Evolutionary conservation across 352 stramenopile genomes (phyloP).

Genomic region (Globisporangium emineosum): DNA sequence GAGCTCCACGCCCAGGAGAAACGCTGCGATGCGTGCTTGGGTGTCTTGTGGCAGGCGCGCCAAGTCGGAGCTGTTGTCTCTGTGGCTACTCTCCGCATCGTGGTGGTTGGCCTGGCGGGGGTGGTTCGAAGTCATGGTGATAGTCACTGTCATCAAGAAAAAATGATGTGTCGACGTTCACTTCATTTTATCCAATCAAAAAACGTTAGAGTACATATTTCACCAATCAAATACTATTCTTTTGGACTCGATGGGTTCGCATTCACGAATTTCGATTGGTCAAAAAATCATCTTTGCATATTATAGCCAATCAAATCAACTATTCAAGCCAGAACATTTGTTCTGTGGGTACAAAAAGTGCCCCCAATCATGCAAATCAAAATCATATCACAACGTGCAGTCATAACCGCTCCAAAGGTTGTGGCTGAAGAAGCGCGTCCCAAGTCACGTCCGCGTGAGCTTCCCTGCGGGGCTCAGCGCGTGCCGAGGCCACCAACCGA

Average conservation of each 20-base stretch:
- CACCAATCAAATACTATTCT: too few species aligned
- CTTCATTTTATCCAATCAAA: too few species aligned
- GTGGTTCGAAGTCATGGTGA: not conserved
- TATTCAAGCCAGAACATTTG: not conserved
- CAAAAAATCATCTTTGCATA: not conserved
- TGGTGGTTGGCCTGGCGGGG: not conserved
- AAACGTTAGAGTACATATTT: too few species aligned
- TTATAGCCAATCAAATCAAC: not conserved
- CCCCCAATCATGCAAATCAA: conserved; percentile 6
- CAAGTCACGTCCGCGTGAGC: not conserved
- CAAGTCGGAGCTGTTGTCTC: not conserved
- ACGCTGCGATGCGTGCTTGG: conserved; percentile 3
- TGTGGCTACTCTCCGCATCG: not conserved
- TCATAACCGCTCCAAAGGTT: not conserved
- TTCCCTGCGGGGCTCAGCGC: not conserved
- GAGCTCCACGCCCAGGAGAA: conserved; percentile 13
- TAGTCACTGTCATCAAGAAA: too few species aligned
- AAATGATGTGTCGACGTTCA: too few species aligned
- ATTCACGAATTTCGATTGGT: not conserved
- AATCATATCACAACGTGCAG: not conserved
- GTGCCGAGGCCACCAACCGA: not conserved
- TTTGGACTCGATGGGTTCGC: too few species aligned
- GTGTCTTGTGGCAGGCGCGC: not conserved
- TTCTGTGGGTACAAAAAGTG: not conserved
- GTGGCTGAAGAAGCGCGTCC: not conserved